These are phyloP conservation scores for Fallopia convolvulus DNA, from an alignment of 148 eudicot genomes.

Conservation along the genomic window DNA sequence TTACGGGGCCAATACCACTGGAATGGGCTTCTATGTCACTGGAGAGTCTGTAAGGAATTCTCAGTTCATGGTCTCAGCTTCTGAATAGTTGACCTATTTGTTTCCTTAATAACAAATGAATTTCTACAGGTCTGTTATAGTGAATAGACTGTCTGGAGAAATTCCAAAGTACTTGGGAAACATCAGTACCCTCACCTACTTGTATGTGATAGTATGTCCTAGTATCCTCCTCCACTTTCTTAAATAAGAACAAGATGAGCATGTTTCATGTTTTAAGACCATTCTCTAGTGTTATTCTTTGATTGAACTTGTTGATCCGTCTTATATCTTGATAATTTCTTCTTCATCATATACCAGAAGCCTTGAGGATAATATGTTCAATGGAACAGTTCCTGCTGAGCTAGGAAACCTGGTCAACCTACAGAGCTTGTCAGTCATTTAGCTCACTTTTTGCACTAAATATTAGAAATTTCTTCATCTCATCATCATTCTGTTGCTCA, in stretches of 20 bases:
- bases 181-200: conserved; percentile 25
- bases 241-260: not conserved
- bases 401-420: conserved; percentile 41
- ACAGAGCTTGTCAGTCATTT: conserved; percentile 20
- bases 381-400: conserved; percentile 40
- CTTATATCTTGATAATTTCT: not conserved
- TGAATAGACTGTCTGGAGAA: conserved; percentile 46
- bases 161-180: conserved; percentile 44
- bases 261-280: not conserved
- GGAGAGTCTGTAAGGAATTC: conserved; percentile 1
- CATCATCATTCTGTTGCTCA: not conserved
- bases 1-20: not conserved
- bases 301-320: not conserved
- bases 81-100: not conserved
- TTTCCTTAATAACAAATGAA: not conserved
- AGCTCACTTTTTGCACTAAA: conserved; percentile 1
- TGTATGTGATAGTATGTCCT: conserved; percentile 26
- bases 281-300: not conserved
- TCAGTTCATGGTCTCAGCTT: not conserved
- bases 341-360: conserved; percentile 27
- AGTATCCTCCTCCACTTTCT: not conserved
- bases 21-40: conserved; percentile 11
- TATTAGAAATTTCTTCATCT: not conserved
- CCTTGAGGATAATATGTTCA: conserved; percentile 34
- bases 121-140: conserved; percentile 25